Percentiles rank a stretch among this genome's conserved stretches.
phyloP scores from a whole-genome alignment of 345 rosid species.

The Pseudoturritis turrita region DNA sequence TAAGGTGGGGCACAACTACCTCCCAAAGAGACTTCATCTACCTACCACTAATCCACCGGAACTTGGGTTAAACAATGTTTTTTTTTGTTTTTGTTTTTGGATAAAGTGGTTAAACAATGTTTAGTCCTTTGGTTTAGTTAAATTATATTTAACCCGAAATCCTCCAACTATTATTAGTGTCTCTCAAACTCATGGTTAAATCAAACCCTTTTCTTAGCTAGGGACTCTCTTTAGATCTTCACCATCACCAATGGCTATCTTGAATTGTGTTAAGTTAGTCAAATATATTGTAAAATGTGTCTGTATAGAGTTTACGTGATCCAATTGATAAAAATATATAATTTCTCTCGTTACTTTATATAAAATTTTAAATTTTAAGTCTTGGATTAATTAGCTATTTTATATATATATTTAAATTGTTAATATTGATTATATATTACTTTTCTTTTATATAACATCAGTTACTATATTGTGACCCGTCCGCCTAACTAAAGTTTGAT shows the following conservation, averaged over 20 bases:
- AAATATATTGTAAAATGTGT: too few relatives aligned
- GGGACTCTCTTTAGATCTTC: not conserved
- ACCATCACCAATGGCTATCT: not conserved
- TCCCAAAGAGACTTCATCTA: too few relatives aligned
- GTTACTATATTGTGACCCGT: not conserved
- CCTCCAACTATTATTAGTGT: not conserved
- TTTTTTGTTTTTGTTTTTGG: too few relatives aligned
- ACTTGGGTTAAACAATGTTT: too few relatives aligned
- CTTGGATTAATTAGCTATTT: not conserved
- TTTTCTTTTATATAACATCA: too few relatives aligned
- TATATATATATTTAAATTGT: not conserved
- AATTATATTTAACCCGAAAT: not conserved
- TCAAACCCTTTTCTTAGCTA: not conserved
- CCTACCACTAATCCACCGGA: too few relatives aligned
- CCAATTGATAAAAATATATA: not conserved
- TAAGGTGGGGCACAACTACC: too few relatives aligned
- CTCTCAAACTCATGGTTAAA: not conserved
- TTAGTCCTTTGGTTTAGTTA: not conserved
- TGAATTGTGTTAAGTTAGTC: not conserved
- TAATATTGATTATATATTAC: not conserved
- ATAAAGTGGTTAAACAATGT: too few relatives aligned
- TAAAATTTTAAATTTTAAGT: not conserved
- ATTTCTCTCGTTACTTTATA: not conserved
- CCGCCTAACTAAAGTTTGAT: conserved; percentile 16
- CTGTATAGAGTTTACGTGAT: too few relatives aligned